Conservation (phyloP, 2,329 filamentous ascomycete genomes). For the Sphaerulina vaccinii region DNA sequence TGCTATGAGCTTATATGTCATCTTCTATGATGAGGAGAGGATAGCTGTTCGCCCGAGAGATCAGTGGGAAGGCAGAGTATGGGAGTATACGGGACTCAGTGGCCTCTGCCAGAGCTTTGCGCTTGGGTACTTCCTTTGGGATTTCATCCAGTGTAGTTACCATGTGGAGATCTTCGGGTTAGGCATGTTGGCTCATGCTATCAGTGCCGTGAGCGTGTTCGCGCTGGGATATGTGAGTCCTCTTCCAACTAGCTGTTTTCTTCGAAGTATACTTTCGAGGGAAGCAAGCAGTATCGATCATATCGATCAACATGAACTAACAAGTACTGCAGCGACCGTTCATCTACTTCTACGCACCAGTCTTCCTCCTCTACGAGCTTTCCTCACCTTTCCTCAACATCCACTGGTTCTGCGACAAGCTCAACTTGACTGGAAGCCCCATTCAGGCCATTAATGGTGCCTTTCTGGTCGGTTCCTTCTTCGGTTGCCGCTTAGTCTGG, state of each 20-base stretch:
- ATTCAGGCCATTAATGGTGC: slow-evolving; percentile 77
- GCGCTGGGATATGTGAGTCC: slow-evolving; percentile 73
- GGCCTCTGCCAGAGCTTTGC: slow-evolving; percentile 76
- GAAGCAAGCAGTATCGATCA: background rate
- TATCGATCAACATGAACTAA: slow-evolving; percentile 4
- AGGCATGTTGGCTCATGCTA: slow-evolving; percentile 75
- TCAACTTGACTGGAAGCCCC: slow-evolving; percentile 72
- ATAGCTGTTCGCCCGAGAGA: slow-evolving; percentile 49
- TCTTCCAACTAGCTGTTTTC: slow-evolving; percentile 2
- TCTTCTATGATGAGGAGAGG: slow-evolving; percentile 67
- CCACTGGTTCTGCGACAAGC: slow-evolving; percentile 90
- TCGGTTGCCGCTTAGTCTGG: slow-evolving; percentile 73
- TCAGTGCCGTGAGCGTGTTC: slow-evolving; percentile 72
- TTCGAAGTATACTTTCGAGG: background rate
- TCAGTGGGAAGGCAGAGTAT: slow-evolving; percentile 63
- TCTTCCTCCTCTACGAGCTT: slow-evolving; percentile 85
- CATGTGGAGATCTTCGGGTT: slow-evolving; percentile 70
- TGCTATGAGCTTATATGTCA: slow-evolving; percentile 69
- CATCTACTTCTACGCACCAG: slow-evolving; percentile 76
- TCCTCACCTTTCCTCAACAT: slow-evolving; percentile 83
- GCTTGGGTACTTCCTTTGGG: slow-evolving; percentile 82
- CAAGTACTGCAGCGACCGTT: slow-evolving; percentile 64
- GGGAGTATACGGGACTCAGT: slow-evolving; percentile 71
- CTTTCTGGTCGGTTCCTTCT: slow-evolving; percentile 69
- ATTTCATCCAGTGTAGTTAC: slow-evolving; percentile 66